Evolutionary conservation across 2,329 filamentous ascomycete species (phyloP).

Genomic region (Parastagonospora nodorum): DNA sequence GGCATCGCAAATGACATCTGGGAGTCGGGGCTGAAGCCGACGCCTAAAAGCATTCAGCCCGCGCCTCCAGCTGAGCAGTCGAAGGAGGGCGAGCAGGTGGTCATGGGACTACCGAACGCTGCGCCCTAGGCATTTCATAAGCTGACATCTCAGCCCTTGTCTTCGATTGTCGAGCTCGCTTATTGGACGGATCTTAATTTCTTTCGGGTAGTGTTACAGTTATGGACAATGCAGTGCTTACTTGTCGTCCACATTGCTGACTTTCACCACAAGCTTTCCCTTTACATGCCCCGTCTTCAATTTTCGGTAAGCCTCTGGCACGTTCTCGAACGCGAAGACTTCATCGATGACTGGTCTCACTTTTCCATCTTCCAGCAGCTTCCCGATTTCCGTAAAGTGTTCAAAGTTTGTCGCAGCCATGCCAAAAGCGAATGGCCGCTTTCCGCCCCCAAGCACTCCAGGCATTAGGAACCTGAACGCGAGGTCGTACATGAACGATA

Average conservation of each 20-base stretch:
- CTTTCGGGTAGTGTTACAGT: too few species aligned
- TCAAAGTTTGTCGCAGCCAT: constrained; percentile 21
- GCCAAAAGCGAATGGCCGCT: constrained; percentile 48
- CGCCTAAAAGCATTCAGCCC: constrained; percentile 10
- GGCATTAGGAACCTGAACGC: constrained; percentile 25
- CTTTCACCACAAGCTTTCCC: constrained; percentile 61
- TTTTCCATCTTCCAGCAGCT: constrained; percentile 61
- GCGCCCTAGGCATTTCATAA: neutral
- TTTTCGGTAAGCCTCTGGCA: constrained; percentile 59
- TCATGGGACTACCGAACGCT: neutral
- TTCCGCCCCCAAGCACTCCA: constrained; percentile 55
- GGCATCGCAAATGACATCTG: constrained; percentile 20
- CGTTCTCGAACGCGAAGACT: constrained; percentile 59
- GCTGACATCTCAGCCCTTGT: neutral
- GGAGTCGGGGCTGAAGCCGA: constrained; percentile 9
- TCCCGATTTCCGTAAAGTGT: constrained; percentile 49
- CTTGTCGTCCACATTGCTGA: neutral
- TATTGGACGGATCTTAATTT: too few species aligned
- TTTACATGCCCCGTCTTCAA: constrained; percentile 58
- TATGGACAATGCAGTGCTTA: too few species aligned
- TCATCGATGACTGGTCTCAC: constrained; percentile 61
- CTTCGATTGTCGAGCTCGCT: neutral
- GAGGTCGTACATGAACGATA: constrained; percentile 19
- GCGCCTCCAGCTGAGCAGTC: neutral
- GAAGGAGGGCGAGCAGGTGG: neutral